A percentile compares a stretch with the other conserved stretches of the same genome.
Evolutionary conservation across 2,329 filamentous ascomycete genomes (phyloP).

Genomic region (Penicillium sp.): DNA sequence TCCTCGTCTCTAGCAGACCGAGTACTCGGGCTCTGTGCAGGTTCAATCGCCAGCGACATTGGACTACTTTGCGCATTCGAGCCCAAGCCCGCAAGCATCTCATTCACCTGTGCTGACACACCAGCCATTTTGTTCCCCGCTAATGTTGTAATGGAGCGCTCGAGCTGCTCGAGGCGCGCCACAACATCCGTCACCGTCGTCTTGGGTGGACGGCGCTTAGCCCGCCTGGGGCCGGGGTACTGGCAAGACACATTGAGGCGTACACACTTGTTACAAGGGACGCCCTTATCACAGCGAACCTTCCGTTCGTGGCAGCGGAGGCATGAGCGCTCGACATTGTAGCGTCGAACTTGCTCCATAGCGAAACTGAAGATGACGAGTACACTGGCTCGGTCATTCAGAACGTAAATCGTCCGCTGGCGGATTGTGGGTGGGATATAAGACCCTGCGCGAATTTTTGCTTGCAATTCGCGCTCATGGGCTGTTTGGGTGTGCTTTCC

Average conservation of each 20-base stretch:
- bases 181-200: slow-evolving; percentile 21
- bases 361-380: neutral
- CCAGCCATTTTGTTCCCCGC: neutral
- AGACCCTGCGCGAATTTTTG: neutral
- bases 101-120: neutral
- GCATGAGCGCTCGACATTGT: slow-evolving; percentile 32
- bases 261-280: slow-evolving; percentile 26
- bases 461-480: neutral
- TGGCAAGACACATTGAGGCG: slow-evolving; percentile 23
- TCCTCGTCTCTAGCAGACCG: neutral
- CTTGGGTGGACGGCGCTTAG: slow-evolving; percentile 24
- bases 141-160: slow-evolving; percentile 21
- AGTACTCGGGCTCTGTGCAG: neutral
- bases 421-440: neutral
- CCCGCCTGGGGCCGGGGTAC: slow-evolving; percentile 25
- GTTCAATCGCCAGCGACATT: neutral
- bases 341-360: slow-evolving; percentile 21
- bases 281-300: slow-evolving; percentile 28
- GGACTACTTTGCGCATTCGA: neutral
- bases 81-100: neutral
- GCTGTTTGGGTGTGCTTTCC: neutral
- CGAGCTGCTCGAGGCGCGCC: slow-evolving; percentile 25
- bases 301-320: slow-evolving; percentile 34
- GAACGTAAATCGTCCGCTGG: neutral
- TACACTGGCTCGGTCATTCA: neutral